Base-by-base conservation (phyloP, 352 stramenopile species). In the Phytophthora citrophthora region DNA sequence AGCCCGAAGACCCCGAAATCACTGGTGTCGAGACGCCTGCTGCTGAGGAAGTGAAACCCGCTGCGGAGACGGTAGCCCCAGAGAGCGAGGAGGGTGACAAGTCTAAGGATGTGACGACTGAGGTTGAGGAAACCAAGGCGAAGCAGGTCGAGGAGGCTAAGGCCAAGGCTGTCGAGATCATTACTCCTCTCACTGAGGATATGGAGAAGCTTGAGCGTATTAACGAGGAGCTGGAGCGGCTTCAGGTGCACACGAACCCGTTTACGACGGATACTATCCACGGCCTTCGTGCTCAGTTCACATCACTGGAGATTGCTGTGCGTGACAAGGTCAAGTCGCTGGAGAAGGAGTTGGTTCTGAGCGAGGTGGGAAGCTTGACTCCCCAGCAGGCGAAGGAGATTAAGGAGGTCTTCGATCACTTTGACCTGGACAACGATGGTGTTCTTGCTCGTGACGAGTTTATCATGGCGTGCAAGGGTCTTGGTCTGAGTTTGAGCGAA, bases 201-300 rank as follows among this genome's bases (percentile, higher is more conserved):
- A 94, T 97, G 81, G 85, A 95, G 23, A 77, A 83, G 56, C 68
- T 97, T 3, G 88, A 97, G 60, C 72, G 83, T 48, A 84, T 96
- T 40, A 92, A 89, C 56, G 86, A 96, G 9, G 73, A 90, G 58
- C 66, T 96, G 45, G 87, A 96, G 63, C 65, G 68, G 2, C 74
- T 96, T n/a, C 74, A 86, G 54, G 88, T 97, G 50, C 93, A 95
- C 61, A 77, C 88, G 34, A 97, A 97, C 80, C 80, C 85, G 13
- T 95, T 93, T 65, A 96, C 90, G 32, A 94, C 86, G 10, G 87
- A 97, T 52, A 97, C 90, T 18, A 96, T 97, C 58, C 91, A 96
- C 55, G 86, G 77, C 15, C 72, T 96, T 23, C 88, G 90, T 40
- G 87, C 88, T 4, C 81, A 94, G 64, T 96, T 91, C 68, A 77